Evolutionary conservation across 345 rosid species (phyloP), one percentile per base, ranked within the genome.

Genomic region (Turnera subulata): DNA sequence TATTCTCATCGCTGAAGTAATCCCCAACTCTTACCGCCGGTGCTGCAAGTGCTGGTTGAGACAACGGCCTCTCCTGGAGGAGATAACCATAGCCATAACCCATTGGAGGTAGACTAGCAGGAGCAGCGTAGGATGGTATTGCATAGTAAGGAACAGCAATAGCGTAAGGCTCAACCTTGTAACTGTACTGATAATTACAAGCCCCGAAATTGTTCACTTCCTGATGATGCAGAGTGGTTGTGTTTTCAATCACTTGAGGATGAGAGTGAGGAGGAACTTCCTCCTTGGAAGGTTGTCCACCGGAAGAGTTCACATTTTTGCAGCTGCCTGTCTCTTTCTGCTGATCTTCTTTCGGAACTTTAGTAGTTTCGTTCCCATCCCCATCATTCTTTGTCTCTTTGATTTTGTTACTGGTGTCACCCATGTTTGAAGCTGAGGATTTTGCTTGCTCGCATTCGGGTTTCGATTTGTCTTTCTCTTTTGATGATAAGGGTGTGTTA

Each of bases 1-100:
- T 64, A 50, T 83, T 83, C 20, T 83, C 88, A 11, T 83, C 88
- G 14, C 80, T 80, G 55, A 83, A 83, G 62, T 80, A 83, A 65
- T 83, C 84, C 53, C 69, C 81, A 12, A 72, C 81, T 32, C 62
- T 47, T 8, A 56, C 57, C 12, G 60, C 44, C 0, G 81, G 77
- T 11, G 61, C 10, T 59, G 72, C 72, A 55, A 18, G 53, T 25
- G 55, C 50, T 11, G 70, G 73, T 46, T 53, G 81, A 19, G 19
- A 25, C 0, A 38, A 62, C 14, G 55, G 62, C 39, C 54, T 64
- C 39, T 63, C 74, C 2, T 50, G 72, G 18, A 0, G 60, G 66
- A 52, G 58, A 65, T 19, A 67, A 8, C 49, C 55, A 10, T 49
- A 55, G 22, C 38, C 55, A 50, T 40, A 61, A 39, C 37, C 18